Evolutionary conservation across 1,284 basidiomycete species (phyloP).

Genomic region (Boletus smithii): DNA sequence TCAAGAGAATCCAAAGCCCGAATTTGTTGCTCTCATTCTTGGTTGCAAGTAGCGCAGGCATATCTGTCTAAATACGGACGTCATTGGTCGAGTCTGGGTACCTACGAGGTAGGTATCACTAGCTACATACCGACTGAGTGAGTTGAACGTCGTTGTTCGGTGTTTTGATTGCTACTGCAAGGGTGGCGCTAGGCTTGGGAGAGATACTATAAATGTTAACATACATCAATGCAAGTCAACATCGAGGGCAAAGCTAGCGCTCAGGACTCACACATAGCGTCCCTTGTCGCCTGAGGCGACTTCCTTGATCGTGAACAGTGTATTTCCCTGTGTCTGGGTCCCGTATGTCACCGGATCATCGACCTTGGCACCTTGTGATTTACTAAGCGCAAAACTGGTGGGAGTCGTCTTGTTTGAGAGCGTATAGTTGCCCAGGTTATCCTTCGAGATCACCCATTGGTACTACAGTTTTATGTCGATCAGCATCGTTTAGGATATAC

Average conservation of each 20-base stretch:
- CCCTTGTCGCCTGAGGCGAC: constrained; percentile 1
- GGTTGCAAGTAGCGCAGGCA: not conserved
- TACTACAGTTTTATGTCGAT: too few species aligned
- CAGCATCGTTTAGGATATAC: not conserved
- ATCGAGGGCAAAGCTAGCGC: not conserved
- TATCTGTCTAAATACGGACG: not conserved
- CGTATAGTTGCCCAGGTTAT: constrained; percentile 2
- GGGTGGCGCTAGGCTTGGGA: constrained; percentile 3
- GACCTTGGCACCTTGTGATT: not conserved
- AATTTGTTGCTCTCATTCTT: constrained; percentile 3
- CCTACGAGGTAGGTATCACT: too few species aligned
- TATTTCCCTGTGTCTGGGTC: constrained; percentile 1
- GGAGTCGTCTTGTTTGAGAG: constrained; percentile 8
- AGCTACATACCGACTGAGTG: not conserved
- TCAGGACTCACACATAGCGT: constrained; percentile 4
- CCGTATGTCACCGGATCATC: constrained; percentile 8
- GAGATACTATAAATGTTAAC: constrained; percentile 6
- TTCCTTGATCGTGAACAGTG: constrained; percentile 10
- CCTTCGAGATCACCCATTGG: constrained; percentile 11
- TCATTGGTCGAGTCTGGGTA: too few species aligned
- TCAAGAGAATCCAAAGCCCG: constrained; percentile 14
- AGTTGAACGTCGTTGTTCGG: not conserved
- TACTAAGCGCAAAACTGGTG: constrained; percentile 7
- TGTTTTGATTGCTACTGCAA: constrained; percentile 8
- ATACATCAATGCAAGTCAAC: not conserved